Conservation (phyloP, 371 early-diverging fungal species). For the Apophysomyces ossiformis region DNA sequence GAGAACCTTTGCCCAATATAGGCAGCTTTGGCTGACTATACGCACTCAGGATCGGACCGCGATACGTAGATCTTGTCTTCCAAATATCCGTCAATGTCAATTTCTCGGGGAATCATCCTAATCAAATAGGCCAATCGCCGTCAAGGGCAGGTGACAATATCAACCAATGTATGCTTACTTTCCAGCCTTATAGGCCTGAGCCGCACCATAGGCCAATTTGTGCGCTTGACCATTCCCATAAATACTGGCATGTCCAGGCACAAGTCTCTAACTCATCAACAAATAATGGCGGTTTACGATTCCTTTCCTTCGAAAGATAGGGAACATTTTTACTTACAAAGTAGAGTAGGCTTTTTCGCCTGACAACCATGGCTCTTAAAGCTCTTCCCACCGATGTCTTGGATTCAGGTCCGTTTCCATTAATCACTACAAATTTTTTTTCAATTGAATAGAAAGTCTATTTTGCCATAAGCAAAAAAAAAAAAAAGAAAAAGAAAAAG, state of each 20-base stretch:
- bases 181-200: background rate
- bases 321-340: background rate
- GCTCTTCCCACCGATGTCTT: background rate
- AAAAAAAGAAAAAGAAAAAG: background rate
- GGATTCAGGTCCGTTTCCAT: background rate
- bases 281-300: background rate
- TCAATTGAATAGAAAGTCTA: background rate
- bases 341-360: background rate
- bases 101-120: background rate
- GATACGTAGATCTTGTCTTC: background rate
- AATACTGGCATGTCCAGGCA: conserved; percentile 2
- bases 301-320: no score
- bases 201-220: background rate
- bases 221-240: conserved; percentile 1
- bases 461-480: background rate
- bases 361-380: background rate
- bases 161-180: background rate
- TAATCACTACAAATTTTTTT: background rate
- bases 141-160: background rate
- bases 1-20: background rate
- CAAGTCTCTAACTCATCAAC: background rate
- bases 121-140: background rate
- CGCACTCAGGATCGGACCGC: background rate
- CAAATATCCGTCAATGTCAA: background rate
- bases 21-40: background rate